These are phyloP conservation scores for Tulasnella sp. DNA, from an alignment of 768 basidiomycete genomes.

Conservation along the genomic window DNA sequence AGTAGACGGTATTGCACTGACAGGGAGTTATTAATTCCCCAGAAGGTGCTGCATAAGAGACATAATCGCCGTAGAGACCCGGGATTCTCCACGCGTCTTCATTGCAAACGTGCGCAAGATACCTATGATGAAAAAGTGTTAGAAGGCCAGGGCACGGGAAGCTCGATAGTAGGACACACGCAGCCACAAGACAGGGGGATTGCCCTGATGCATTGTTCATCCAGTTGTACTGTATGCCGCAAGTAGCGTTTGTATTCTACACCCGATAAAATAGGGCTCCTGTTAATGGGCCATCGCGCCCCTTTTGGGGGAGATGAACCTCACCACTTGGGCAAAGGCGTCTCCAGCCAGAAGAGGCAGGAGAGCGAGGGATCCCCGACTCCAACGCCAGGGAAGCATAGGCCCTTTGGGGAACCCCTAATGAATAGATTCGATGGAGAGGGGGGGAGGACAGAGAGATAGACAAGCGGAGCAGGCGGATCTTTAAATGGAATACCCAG, in stretches of 20 bases:
- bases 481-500: neutral
- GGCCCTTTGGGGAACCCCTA: neutral
- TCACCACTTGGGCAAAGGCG: neutral
- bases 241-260: conserved; percentile 19
- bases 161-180: neutral
- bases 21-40: neutral
- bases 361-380: neutral
- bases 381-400: neutral
- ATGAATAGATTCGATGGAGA: neutral
- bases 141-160: neutral
- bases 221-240: neutral
- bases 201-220: conserved; percentile 19
- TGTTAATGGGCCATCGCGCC: neutral
- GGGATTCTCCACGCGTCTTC: neutral
- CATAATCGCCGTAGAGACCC: neutral
- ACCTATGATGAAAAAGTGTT: neutral
- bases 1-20: conserved; percentile 32
- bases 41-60: neutral
- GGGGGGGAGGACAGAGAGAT: neutral
- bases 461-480: neutral
- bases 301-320: neutral
- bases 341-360: neutral
- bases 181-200: conserved; percentile 26
- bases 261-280: neutral
- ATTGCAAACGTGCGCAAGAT: neutral